Evolutionary conservation across 1,284 basidiomycete genomes (phyloP).

Genomic region (Trichosporon ovoides): DNA sequence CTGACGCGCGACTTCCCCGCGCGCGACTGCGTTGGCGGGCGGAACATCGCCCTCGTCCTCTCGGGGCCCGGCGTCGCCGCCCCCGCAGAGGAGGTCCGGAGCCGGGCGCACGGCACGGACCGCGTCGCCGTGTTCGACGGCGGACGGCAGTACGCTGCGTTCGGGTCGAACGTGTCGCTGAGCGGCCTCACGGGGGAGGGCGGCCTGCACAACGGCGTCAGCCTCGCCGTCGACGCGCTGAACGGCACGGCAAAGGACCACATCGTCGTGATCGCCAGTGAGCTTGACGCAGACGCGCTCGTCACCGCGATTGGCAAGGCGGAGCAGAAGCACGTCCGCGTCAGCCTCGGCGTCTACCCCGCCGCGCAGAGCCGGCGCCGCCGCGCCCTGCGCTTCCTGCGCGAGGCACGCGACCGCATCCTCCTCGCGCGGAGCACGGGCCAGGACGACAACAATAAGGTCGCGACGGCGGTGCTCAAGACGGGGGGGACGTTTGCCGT

Average conservation of each 20-base stretch:
- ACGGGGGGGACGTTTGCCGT: conserved; percentile 5
- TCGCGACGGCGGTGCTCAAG: not conserved
- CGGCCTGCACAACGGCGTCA: not conserved
- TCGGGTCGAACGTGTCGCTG: not conserved
- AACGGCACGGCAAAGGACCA: conserved; percentile 6
- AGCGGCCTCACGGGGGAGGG: not conserved
- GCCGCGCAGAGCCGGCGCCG: not conserved
- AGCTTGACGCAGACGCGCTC: not conserved
- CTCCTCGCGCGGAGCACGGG: not conserved
- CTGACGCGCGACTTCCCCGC: conserved; percentile 9
- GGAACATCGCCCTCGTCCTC: not conserved
- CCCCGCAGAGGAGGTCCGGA: not conserved
- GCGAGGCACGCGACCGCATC: not conserved
- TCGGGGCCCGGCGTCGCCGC: not conserved
- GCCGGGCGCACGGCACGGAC: not conserved
- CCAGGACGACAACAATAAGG: not conserved
- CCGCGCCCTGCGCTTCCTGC: conserved; percentile 5
- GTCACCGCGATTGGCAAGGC: not conserved
- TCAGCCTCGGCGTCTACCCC: not conserved
- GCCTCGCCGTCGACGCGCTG: not conserved
- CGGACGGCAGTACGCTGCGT: not conserved
- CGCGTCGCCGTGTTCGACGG: not conserved
- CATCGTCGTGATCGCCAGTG: not conserved
- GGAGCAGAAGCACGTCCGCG: not conserved
- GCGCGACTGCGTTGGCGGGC: conserved; percentile 3